Percentiles rank a stretch among this genome's conserved stretches.
Conservation (phyloP, 371 early-diverging fungal species). For the Batrachochytrium dendrobatidis region DNA sequence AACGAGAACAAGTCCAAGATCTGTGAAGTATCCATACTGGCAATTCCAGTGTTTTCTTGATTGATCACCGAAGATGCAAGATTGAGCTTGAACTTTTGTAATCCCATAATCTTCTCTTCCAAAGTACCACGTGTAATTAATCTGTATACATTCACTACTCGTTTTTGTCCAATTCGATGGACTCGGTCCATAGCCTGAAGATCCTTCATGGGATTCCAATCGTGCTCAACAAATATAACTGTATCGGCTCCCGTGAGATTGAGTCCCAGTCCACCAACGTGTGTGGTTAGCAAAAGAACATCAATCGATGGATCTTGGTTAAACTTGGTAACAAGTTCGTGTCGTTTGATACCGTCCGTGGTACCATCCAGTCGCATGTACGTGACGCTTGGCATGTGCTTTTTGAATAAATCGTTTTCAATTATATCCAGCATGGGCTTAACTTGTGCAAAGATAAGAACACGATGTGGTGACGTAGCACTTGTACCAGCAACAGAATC, state of each 20-base stretch:
- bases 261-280: slow-evolving; percentile 97
- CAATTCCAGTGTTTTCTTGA: slow-evolving; percentile 90
- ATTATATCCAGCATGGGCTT: slow-evolving; percentile 96
- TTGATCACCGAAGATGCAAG: slow-evolving; percentile 97
- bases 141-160: slow-evolving; percentile 96
- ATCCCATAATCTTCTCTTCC: slow-evolving; percentile 96
- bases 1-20: slow-evolving; percentile 86
- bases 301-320: slow-evolving; percentile 95
- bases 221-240: slow-evolving; percentile 99
- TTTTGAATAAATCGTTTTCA: slow-evolving; percentile 78
- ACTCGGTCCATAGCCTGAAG: slow-evolving; percentile 98
- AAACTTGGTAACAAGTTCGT: slow-evolving; percentile 89
- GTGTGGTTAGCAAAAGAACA: slow-evolving; percentile 92
- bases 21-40: slow-evolving; percentile 91
- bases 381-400: slow-evolving; percentile 78
- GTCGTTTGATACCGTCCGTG: slow-evolving; percentile 75
- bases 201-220: slow-evolving; percentile 98
- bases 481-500: slow-evolving; percentile 22
- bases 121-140: slow-evolving; percentile 96
- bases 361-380: slow-evolving; percentile 96
- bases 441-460: slow-evolving; percentile 95
- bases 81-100: slow-evolving; percentile 98
- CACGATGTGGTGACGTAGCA: slow-evolving; percentile 82
- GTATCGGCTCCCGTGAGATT: slow-evolving; percentile 99
- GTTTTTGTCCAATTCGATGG: slow-evolving; percentile 97